Percentiles rank a stretch among this genome's conserved stretches.
Conservation (phyloP, 2,329 filamentous ascomycete genomes). For the Trichoderma sp. region DNA sequence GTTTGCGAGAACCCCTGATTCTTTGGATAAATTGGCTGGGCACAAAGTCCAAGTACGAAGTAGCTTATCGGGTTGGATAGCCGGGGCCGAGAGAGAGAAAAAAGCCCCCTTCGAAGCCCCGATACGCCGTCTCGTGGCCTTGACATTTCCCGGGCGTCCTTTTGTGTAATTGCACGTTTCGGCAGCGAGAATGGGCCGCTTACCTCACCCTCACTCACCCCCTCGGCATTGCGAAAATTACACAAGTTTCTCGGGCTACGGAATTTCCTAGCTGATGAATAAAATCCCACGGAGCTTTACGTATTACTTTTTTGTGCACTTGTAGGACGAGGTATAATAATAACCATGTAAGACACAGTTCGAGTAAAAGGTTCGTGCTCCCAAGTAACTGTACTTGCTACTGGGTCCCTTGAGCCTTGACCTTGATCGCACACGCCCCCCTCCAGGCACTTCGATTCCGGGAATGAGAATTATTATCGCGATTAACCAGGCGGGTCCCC, state of each 20-base stretch:
- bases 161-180: not conserved
- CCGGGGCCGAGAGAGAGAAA: not conserved
- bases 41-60: not conserved
- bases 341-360: not conserved
- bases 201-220: not conserved
- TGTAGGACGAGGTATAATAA: not conserved
- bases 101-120: not conserved
- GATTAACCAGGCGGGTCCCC: not conserved
- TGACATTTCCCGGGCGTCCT: not conserved
- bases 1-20: conserved; percentile 1
- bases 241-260: not conserved
- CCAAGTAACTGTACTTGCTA: not conserved
- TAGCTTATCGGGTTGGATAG: not conserved
- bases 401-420: not conserved
- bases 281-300: not conserved
- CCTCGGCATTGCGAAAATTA: not conserved
- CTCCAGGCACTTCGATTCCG: not conserved
- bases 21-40: not conserved
- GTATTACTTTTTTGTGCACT: not conserved
- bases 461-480: not conserved
- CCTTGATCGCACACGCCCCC: not conserved
- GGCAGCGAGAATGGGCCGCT: not conserved
- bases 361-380: not conserved
- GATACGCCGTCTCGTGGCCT: not conserved
- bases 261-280: not conserved